Conservation (phyloP, 371 early-diverging fungal genomes). For the Rhizopus delemar region DNA sequence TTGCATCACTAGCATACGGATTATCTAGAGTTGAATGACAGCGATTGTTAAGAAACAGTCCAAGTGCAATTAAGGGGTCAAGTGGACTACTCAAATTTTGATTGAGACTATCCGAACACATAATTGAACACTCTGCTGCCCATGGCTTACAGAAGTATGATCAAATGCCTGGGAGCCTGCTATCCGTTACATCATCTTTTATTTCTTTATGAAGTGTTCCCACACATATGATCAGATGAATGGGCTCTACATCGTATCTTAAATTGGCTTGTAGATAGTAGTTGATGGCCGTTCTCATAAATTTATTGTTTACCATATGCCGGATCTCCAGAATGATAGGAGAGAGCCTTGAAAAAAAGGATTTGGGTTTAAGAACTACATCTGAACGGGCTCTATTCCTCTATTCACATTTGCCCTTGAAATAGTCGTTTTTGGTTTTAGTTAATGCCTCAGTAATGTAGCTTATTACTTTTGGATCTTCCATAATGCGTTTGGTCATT, state of each 20-base stretch:
- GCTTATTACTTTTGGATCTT: constrained; percentile 14
- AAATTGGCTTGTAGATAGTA: constrained; percentile 15
- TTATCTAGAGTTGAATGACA: not conserved
- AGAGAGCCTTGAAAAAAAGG: constrained; percentile 4
- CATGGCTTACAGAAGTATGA: constrained; percentile 2
- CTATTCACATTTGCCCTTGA: constrained; percentile 11
- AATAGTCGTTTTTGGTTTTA: constrained; percentile 10
- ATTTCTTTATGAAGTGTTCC: constrained; percentile 8
- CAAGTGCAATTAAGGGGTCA: constrained; percentile 3
- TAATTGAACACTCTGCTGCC: constrained; percentile 7
- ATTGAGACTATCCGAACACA: constrained; percentile 4
- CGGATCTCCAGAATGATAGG: constrained; percentile 14
- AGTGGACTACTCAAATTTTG: constrained; percentile 4
- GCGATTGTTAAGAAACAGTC: constrained; percentile 4
- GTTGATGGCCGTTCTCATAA: constrained; percentile 8
- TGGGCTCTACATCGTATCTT: constrained; percentile 15
- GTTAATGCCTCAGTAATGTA: constrained; percentile 7
- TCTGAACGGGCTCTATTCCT: constrained; percentile 15
- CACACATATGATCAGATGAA: constrained; percentile 14
- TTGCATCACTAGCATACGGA: not conserved
- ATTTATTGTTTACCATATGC: constrained; percentile 8
- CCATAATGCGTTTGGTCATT: constrained; percentile 10
- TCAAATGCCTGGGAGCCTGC: not conserved
- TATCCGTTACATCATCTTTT: not conserved
- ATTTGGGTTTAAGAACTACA: constrained; percentile 15